These are phyloP conservation scores for Saturnispora kantuleensis DNA, from an alignment of 805 yeast species.

Conservation along the genomic window DNA sequence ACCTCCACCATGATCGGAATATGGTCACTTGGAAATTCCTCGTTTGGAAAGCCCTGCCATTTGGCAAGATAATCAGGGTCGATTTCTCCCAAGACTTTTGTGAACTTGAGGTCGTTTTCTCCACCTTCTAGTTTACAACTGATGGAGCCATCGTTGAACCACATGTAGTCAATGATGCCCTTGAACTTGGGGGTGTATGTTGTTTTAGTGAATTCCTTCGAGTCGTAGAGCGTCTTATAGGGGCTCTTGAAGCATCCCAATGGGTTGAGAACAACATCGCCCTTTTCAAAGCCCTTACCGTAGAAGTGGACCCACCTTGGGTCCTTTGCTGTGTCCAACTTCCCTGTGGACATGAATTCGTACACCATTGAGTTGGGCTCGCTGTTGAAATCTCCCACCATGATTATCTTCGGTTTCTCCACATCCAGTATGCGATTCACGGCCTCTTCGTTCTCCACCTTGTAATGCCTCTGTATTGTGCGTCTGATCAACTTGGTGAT, in stretches of 20 bases:
- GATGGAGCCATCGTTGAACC: slow-evolving; percentile 27
- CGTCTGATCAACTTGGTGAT: slow-evolving; percentile 27
- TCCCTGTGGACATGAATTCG: slow-evolving; percentile 30
- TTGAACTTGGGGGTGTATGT: slow-evolving; percentile 41
- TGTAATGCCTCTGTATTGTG: slow-evolving; percentile 20
- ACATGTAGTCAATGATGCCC: slow-evolving; percentile 49
- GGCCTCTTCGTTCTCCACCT: slow-evolving; percentile 9
- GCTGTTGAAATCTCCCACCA: slow-evolving; percentile 53
- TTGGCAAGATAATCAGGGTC: slow-evolving; percentile 25
- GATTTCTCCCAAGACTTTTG: slow-evolving; percentile 44
- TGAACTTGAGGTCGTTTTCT: slow-evolving; percentile 27
- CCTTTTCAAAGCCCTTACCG: slow-evolving; percentile 8
- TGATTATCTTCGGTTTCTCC: slow-evolving; percentile 28
- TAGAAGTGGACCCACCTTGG: slow-evolving; percentile 15
- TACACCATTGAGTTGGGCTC: slow-evolving; percentile 40
- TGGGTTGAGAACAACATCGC: slow-evolving; percentile 8
- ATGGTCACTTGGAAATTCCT: slow-evolving; percentile 47
- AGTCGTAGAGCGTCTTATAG: slow-evolving; percentile 19
- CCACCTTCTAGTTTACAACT: slow-evolving; percentile 21
- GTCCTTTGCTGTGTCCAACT: slow-evolving; percentile 14
- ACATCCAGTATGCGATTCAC: slow-evolving; percentile 10
- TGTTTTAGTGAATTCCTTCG: slow-evolving; percentile 23
- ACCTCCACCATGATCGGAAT: slow-evolving; percentile 23
- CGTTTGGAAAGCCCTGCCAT: slow-evolving; percentile 41
- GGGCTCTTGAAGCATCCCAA: slow-evolving; percentile 21